Base-by-base conservation (phyloP, 305 asterid species). In the Fraxinus greggii region DNA sequence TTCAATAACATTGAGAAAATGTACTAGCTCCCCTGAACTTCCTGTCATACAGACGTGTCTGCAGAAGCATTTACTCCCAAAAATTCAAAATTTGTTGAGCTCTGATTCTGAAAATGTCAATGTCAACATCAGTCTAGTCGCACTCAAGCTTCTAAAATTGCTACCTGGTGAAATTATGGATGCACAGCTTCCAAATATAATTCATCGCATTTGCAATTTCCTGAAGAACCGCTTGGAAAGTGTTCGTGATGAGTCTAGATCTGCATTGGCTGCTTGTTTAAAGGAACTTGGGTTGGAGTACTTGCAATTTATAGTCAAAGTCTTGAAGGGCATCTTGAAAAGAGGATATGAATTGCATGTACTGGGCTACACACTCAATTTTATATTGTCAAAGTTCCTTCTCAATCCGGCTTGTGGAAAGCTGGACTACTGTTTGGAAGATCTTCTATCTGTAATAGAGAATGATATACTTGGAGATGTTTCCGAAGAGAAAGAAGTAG, bases 401-500 rank as follows among this genome's bases (percentile, higher is more conserved):
- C 79, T 35, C 69, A 86, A 76, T 86, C 92, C 94, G 15, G 82
- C 87, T 33, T 79, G 85, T 69, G 98, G 97, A 42, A 91, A 88
- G 86, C 85, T 97, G 90, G 98, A 97, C 83, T 91, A 90, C 86
- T 97, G 98, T 83, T 86, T 97, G 79, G 90, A 81, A 31, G 99
- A 94, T 84, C 97, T 97, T 86, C 95, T 97, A 29, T 86, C 89
- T 36, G 88, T 97, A 63, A 90, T 88, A 61, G 90, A 85, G 84
- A 92, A 86, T 80, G 99, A 97, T 87, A 92, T 97, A 82, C 92
- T 97, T 72, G 98, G 98, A 77, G 97, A 85, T 87, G 97, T 97
- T 88, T 93, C 99, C 10, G 98, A 92, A 80, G 95, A 97, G 93
- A 97, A 97, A 89, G 99, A 97, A 79, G 99, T 94, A 78, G 99